Conservation (phyloP, 139 green algal species). For the Asterochloris sp. region DNA sequence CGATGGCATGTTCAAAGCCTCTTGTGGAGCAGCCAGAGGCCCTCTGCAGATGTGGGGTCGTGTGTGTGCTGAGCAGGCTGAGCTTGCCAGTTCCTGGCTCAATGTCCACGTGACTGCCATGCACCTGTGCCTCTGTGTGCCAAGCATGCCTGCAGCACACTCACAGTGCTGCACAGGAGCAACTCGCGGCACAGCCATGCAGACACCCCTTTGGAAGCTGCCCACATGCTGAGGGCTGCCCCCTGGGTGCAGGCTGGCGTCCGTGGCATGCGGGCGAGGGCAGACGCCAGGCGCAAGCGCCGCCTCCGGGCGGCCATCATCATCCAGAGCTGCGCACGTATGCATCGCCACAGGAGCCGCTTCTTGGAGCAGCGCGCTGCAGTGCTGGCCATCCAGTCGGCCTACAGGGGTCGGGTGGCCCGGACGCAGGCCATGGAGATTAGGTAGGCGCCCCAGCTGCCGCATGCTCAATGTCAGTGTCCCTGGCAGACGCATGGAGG, state of each 20-base stretch:
- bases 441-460: constrained; percentile 20
- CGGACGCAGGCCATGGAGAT: constrained; percentile 34
- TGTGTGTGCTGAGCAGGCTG: too few species aligned
- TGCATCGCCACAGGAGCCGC: constrained; percentile 16
- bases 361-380: constrained; percentile 29
- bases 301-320: constrained; percentile 41
- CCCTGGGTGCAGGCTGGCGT: constrained; percentile 30
- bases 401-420: constrained; percentile 31
- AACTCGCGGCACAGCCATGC: too few species aligned
- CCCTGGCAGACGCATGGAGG: background rate
- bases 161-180: too few species aligned
- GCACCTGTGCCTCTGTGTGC: too few species aligned
- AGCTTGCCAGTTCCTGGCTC: too few species aligned
- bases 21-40: too few species aligned
- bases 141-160: too few species aligned
- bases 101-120: too few species aligned
- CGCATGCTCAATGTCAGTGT: background rate
- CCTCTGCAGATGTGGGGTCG: too few species aligned
- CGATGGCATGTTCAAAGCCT: background rate
- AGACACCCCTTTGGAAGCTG: too few species aligned
- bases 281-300: constrained; percentile 35
- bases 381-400: constrained; percentile 45
- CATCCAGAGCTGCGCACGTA: constrained; percentile 47
- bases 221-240: too few species aligned
- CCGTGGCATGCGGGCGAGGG: constrained; percentile 48